Base-by-base conservation (phyloP, 2,329 filamentous ascomycete species). In the Pestalotiopsis sp. region DNA sequence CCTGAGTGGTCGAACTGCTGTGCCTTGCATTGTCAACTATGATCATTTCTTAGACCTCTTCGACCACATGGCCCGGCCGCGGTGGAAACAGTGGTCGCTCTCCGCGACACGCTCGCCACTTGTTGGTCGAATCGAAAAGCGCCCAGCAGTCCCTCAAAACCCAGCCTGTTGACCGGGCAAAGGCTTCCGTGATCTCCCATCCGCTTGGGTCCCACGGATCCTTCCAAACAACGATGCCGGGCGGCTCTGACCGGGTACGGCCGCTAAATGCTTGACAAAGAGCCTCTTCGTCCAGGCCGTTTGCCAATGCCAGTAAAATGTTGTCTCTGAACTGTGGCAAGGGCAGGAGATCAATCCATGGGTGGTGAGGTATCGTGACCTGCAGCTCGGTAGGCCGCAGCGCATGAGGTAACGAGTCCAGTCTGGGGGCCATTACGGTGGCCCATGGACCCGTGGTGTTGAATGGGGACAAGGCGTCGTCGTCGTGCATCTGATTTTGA, bases 321-420 rank as follows among this genome's bases (percentile, higher is more conserved):
- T 79, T 80, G n/a, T 81, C 76, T 4, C 80, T 72, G 68, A 81
- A 73, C 17, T 62, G 67, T 3, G 80, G 75, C 11, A 80, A 73
- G 1, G 80, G 80, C 31, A 82, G 72, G 0, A 81, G 70, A 71
- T 81, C 80, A 6, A 81, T 67, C 77, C 80, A 82, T 2, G 78
- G 78, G 56, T 80, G 78, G 57, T 82, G 80, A 1, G 69, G 65
- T 1, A 74, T 69, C 1, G 71, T 62, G 36, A 72, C 68, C 67
- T 81, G 79, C n/a, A 78, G 69, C 1, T 68, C 67, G 5, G 78
- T 80, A 1, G 79, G 78, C 4, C 68, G 71, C 4, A 80, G 72
- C 11, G 23, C 57, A n/a, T 6, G 27, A 27, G 57, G 57, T 14
- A 59, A 36, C 4, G 17, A 36, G 23, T 4, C 58, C 65, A 23